A percentile compares a stretch with the other conserved stretches of the same genome.
Conservation (phyloP, 306 rosid species). For the barrel medic (Medicago truncatula) region MtrunA17r5.0-ANR NC_053045.1:2543001-2543500, state of each 20-base stretch:
- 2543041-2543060: conserved; percentile 52
- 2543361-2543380: conserved; percentile 39
- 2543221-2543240: neutral
- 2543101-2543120: conserved; percentile 26
- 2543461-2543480: no score
- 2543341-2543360: conserved; percentile 1
- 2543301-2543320: neutral
- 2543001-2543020: conserved; percentile 30
- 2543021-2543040: conserved; percentile 43
- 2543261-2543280: neutral
- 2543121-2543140: conserved; percentile 23
- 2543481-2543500: no score
- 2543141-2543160: neutral
- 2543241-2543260: neutral
- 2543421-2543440: neutral
- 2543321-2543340: neutral
- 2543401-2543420: neutral
- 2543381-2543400: conserved; percentile 13
- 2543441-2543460: neutral
- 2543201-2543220: neutral
- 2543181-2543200: conserved; percentile 25
- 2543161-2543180: no score
- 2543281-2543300: neutral
- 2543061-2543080: conserved; percentile 52
- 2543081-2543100: conserved; percentile 38